These are phyloP conservation scores for Tetrapisispora pingtungensis DNA, from an alignment of 805 yeast species.

Conservation along the genomic window DNA sequence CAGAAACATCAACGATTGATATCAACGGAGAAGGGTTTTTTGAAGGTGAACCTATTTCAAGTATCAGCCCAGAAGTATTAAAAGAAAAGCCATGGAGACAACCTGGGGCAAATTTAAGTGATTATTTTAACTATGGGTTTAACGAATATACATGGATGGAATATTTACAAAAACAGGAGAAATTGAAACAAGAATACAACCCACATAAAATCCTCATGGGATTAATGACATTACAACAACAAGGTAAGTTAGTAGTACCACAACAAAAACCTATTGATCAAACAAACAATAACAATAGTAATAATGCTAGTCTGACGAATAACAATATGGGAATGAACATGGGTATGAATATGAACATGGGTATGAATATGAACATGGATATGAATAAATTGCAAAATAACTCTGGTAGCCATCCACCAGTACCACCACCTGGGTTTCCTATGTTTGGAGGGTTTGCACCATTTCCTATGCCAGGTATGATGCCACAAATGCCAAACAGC, in stretches of 20 bases:
- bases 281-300: slow-evolving; percentile 7
- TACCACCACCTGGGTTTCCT: slow-evolving; percentile 26
- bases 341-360: slow-evolving; percentile 2
- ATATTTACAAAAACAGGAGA: slow-evolving; percentile 82
- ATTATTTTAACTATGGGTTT: slow-evolving; percentile 93
- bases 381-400: slow-evolving; percentile 2
- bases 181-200: slow-evolving; percentile 65
- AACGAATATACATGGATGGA: slow-evolving; percentile 95
- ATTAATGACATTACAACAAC: slow-evolving; percentile 27
- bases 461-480: slow-evolving; percentile 31
- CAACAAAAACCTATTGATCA: slow-evolving; percentile 9
- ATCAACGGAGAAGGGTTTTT: slow-evolving; percentile 29
- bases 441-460: slow-evolving; percentile 31
- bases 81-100: slow-evolving; percentile 97
- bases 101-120: slow-evolving; percentile 92
- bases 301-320: slow-evolving; percentile 1
- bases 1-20: slow-evolving; percentile 26
- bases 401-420: slow-evolving; percentile 5
- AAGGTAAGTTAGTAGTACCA: slow-evolving; percentile 35
- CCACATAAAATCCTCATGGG: slow-evolving; percentile 71
- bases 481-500: slow-evolving; percentile 30
- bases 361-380: slow-evolving; percentile 2
- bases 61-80: slow-evolving; percentile 65
- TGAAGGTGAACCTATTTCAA: slow-evolving; percentile 76
- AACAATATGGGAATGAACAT: neutral